phyloP scores from a whole-genome alignment of 2,329 filamentous ascomycete genomes.

The Trichoderma lentiforme region DNA sequence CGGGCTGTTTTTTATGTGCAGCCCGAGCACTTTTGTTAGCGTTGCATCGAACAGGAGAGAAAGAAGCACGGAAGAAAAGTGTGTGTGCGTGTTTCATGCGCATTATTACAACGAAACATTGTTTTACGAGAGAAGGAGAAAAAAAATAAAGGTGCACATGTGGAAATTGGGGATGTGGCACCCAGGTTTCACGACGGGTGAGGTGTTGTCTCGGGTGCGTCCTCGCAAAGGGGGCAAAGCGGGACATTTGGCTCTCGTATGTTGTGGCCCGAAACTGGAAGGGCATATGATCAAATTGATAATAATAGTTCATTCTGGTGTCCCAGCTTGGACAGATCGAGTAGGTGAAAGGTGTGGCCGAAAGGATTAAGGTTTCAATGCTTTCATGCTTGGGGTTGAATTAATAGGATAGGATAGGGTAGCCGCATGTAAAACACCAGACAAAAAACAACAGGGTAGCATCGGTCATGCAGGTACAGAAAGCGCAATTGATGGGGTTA shows the following conservation, averaged over 20 bases:
- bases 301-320: neutral
- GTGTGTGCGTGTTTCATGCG: constrained; percentile 3
- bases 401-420: neutral
- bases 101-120: neutral
- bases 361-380: neutral
- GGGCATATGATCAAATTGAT: neutral
- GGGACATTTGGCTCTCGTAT: neutral
- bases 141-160: neutral
- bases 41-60: neutral
- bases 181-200: constrained; percentile 10
- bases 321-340: neutral
- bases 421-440: neutral
- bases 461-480: constrained; percentile 1
- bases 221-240: neutral
- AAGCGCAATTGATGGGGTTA: neutral
- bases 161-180: constrained; percentile 16
- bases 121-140: neutral
- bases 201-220: constrained; percentile 6
- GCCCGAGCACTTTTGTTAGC: neutral
- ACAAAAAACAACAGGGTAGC: neutral
- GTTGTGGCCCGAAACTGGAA: neutral
- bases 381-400: neutral
- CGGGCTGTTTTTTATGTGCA: neutral
- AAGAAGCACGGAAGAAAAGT: neutral
- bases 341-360: neutral